Conservation (phyloP, 148 eudicot species). For the Camellia granthamiana region DNA sequence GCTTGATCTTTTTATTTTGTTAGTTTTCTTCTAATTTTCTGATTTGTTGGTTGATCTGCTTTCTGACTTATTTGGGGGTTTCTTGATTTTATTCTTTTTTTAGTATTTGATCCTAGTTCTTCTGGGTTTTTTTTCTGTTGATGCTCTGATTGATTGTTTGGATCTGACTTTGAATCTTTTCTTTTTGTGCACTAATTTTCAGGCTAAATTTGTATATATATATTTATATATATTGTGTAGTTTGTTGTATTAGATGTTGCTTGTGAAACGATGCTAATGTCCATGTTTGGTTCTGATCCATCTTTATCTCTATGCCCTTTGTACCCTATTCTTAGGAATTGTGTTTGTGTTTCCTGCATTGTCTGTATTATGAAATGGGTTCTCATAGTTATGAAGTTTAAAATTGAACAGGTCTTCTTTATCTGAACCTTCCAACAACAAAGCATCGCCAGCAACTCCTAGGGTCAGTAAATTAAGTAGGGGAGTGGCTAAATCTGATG, state of each 20-base stretch:
- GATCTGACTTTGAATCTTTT: conserved; percentile 7
- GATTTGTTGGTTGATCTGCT: not conserved
- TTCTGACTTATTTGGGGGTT: not conserved
- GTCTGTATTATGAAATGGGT: not conserved
- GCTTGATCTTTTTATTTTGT: not conserved
- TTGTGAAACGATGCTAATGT: not conserved
- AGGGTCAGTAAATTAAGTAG: conserved; percentile 49
- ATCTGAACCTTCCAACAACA: conserved; percentile 55
- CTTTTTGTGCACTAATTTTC: not conserved
- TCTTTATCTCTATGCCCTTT: conserved; percentile 8
- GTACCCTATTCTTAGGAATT: not conserved
- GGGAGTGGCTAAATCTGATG: conserved; percentile 62
- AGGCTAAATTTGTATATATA: not conserved
- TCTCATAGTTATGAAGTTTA: conserved; percentile 3
- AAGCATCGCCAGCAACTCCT: conserved; percentile 63
- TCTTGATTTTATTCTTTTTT: not conserved
- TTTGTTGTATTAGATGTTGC: not conserved
- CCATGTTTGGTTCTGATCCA: conserved; percentile 7
- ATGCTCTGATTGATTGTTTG: conserved; percentile 5
- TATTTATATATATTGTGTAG: not conserved
- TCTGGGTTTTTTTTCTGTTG: not conserved
- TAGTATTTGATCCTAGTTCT: not conserved
- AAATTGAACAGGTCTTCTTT: conserved; percentile 58
- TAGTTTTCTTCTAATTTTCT: conserved; percentile 5
- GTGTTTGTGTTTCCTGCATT: not conserved